These are phyloP conservation scores for Metarhizium rileyi DNA, from an alignment of 2,329 filamentous ascomycete species.

Conservation along the genomic window DNA sequence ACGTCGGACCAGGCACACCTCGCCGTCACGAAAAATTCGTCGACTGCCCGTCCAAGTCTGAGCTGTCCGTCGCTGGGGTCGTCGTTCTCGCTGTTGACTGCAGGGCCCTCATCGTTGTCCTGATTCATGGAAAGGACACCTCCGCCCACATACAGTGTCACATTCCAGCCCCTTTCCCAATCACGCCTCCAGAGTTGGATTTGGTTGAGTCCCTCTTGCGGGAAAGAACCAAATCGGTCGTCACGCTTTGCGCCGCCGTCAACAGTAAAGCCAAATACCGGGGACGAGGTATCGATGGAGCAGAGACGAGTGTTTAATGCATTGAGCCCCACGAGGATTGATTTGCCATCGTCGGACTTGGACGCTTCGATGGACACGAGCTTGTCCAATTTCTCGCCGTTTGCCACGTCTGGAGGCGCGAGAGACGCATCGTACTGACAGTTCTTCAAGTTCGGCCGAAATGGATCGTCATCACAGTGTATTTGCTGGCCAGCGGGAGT, in stretches of 20 bases:
- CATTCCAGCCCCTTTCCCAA: conserved; percentile 67
- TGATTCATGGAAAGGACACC: not conserved
- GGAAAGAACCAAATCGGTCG: conserved; percentile 53
- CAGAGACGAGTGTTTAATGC: conserved; percentile 73
- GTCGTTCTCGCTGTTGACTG: not conserved
- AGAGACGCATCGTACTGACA: conserved; percentile 61
- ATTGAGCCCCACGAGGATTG: conserved; percentile 54
- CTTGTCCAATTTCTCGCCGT: conserved; percentile 31
- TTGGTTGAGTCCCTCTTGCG: conserved; percentile 52
- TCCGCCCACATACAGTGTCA: conserved; percentile 29
- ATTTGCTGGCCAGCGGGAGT: conserved; percentile 55
- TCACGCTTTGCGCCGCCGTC: conserved; percentile 49
- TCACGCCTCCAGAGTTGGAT: conserved; percentile 75
- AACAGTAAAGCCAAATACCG: conserved; percentile 56
- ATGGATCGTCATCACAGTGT: conserved; percentile 31
- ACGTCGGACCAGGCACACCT: conserved; percentile 83
- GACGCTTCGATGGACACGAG: conserved; percentile 53
- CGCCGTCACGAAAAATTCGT: conserved; percentile 50
- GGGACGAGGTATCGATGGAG: conserved; percentile 59
- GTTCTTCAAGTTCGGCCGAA: conserved; percentile 40
- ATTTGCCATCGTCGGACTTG: conserved; percentile 26
- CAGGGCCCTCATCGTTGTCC: not conserved
- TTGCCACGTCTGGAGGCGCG: conserved; percentile 51
- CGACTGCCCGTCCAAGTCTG: conserved; percentile 9
- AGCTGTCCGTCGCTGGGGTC: conserved; percentile 8